Percentiles rank a stretch among this genome's conserved stretches.
These are phyloP conservation scores for Mangifera indica DNA, from an alignment of 345 rosid genomes.

Conservation along the genomic window DNA sequence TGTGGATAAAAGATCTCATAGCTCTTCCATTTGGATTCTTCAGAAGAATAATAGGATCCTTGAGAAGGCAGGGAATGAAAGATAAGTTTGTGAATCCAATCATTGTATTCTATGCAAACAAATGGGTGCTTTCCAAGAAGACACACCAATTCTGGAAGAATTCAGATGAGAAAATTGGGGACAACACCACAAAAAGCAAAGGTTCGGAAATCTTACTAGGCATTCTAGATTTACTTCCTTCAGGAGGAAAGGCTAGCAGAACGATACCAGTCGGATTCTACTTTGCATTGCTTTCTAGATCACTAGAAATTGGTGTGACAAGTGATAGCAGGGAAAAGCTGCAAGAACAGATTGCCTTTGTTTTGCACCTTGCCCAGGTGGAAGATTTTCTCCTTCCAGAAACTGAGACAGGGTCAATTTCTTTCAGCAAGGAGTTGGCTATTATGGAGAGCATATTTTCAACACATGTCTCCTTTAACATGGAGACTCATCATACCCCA, in stretches of 20 bases:
- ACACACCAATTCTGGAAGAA: slow-evolving; percentile 43
- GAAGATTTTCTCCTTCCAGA: too few species aligned
- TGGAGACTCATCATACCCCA: slow-evolving; percentile 26
- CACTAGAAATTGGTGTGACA: not conserved
- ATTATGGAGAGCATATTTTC: too few species aligned
- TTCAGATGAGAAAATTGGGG: slow-evolving; percentile 26
- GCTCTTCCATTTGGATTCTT: slow-evolving; percentile 67
- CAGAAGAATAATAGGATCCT: slow-evolving; percentile 63
- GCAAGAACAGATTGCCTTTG: slow-evolving; percentile 48
- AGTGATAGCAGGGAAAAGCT: slow-evolving; percentile 24
- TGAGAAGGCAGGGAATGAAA: slow-evolving; percentile 87
- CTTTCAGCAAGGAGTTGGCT: slow-evolving; percentile 48
- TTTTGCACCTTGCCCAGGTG: too few species aligned
- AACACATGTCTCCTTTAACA: too few species aligned
- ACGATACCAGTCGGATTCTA: slow-evolving; percentile 68
- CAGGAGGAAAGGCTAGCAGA: slow-evolving; percentile 49
- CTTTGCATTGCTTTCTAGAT: slow-evolving; percentile 56
- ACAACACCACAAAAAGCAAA: slow-evolving; percentile 14
- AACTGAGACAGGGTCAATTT: too few species aligned
- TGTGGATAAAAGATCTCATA: slow-evolving; percentile 72
- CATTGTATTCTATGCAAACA: slow-evolving; percentile 59
- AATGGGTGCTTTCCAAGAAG: slow-evolving; percentile 48
- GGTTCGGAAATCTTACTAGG: slow-evolving; percentile 29
- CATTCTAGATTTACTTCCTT: slow-evolving; percentile 51
- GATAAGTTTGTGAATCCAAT: slow-evolving; percentile 69